Evolutionary conservation across 1,284 basidiomycete genomes (phyloP).

Genomic region (Boletus semigastroideus): DNA sequence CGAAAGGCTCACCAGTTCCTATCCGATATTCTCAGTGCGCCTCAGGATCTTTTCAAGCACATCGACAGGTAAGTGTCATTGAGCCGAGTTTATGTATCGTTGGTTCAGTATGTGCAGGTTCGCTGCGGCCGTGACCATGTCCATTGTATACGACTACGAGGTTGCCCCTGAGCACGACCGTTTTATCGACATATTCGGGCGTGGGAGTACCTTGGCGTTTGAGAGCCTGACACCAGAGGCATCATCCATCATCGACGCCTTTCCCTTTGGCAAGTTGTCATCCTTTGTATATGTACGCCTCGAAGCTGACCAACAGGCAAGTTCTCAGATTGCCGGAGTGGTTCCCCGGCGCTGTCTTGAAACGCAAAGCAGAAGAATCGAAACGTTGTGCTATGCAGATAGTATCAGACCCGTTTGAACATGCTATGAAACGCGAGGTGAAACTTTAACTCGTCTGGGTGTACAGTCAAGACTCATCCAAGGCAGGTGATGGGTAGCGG

Average conservation of each 20-base stretch:
- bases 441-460: background rate
- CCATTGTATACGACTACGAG: conserved; percentile 28
- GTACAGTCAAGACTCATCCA: background rate
- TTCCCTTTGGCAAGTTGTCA: conserved; percentile 21
- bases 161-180: conserved; percentile 15
- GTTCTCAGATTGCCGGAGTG: conserved; percentile 27
- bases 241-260: conserved; percentile 15
- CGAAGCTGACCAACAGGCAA: conserved; percentile 1
- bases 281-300: background rate
- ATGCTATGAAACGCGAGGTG: conserved; percentile 21
- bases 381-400: conserved; percentile 14
- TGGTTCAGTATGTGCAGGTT: conserved; percentile 11
- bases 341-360: conserved; percentile 22
- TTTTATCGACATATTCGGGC: conserved; percentile 20
- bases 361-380: conserved; percentile 16
- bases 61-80: conserved; percentile 14
- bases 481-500: conserved; percentile 12
- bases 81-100: no score
- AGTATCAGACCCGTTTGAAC: conserved; percentile 21
- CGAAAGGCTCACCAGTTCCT: conserved; percentile 21
- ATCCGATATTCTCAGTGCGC: conserved; percentile 16
- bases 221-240: conserved; percentile 21
- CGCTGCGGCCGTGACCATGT: conserved; percentile 24
- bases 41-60: conserved; percentile 17
- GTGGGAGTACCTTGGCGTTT: conserved; percentile 13